phyloP scores from a whole-genome alignment of 345 rosid species.

The Gossypium longicalyx region DNA sequence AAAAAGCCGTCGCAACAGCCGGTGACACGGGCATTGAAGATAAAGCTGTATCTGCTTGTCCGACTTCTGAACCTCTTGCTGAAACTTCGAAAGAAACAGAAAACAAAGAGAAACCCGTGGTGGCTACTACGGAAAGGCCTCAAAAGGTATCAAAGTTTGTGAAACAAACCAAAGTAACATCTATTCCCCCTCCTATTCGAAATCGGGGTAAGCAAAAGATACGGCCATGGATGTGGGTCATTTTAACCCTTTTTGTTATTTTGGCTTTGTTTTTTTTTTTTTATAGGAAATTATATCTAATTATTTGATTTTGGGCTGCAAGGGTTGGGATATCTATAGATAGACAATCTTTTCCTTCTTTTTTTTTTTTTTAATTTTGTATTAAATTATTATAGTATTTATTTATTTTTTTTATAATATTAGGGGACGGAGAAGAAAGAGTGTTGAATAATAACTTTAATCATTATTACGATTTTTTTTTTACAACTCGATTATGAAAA shows the following conservation, averaged over 20 bases:
- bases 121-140: background rate
- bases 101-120: background rate
- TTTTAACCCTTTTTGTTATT: background rate
- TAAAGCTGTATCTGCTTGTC: background rate
- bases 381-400: too few species aligned
- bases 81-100: background rate
- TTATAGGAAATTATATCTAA: background rate
- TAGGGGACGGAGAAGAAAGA: too few species aligned
- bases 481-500: too few species aligned
- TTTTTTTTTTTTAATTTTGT: too few species aligned
- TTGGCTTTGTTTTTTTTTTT: background rate
- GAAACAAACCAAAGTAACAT: background rate
- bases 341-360: too few species aligned
- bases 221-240: background rate
- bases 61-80: background rate
- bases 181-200: background rate
- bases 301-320: background rate
- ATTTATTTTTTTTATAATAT: too few species aligned
- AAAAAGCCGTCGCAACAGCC: background rate
- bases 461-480: too few species aligned
- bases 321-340: too few species aligned
- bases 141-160: background rate
- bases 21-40: background rate
- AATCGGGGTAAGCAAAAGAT: background rate
- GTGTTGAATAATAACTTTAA: too few species aligned